phyloP scores from a whole-genome alignment of 1,284 basidiomycete species.

The Cryptococcus neoformans region DNA sequence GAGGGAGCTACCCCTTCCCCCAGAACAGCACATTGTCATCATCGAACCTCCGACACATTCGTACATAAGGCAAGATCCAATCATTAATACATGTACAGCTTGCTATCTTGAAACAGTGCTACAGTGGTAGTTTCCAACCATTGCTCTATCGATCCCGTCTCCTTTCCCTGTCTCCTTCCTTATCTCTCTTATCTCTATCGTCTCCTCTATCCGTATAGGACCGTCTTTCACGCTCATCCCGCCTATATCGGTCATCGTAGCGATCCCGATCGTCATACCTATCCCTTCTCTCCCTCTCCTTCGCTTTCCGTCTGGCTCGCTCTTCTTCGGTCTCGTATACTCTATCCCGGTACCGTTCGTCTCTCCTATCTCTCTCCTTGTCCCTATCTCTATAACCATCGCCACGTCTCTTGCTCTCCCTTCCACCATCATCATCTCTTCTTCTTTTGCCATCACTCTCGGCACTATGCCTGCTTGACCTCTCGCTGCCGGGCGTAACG shows the following conservation, averaged over 20 bases:
- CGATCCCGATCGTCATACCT: conserved; percentile 8
- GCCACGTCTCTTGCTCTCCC: conserved; percentile 16
- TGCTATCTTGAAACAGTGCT: too few species aligned
- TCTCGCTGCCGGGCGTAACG: conserved; percentile 1
- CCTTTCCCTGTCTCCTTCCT: conserved; percentile 16
- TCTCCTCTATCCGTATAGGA: conserved; percentile 13
- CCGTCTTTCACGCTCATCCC: conserved; percentile 7
- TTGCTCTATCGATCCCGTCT: conserved; percentile 2
- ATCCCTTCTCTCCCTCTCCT: conserved; percentile 22
- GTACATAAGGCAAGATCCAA: too few species aligned
- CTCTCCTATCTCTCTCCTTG: conserved; percentile 12
- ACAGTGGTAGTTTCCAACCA: too few species aligned
- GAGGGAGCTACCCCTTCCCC: too few species aligned
- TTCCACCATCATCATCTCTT: conserved; percentile 15
- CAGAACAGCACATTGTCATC: too few species aligned
- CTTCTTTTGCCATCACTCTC: conserved; percentile 16
- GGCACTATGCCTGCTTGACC: conserved; percentile 9
- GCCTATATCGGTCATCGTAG: conserved; percentile 14
- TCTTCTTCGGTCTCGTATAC: conserved; percentile 36
- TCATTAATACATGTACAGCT: too few species aligned
- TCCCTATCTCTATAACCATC: conserved; percentile 12
- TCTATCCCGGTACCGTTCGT: conserved; percentile 18
- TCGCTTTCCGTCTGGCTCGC: conserved; percentile 30
- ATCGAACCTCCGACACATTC: too few species aligned
- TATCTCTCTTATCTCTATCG: conserved; percentile 13